Base-by-base conservation (phyloP, 805 yeast species). In the Cyberlindnera xishuangbannaensis region DNA sequence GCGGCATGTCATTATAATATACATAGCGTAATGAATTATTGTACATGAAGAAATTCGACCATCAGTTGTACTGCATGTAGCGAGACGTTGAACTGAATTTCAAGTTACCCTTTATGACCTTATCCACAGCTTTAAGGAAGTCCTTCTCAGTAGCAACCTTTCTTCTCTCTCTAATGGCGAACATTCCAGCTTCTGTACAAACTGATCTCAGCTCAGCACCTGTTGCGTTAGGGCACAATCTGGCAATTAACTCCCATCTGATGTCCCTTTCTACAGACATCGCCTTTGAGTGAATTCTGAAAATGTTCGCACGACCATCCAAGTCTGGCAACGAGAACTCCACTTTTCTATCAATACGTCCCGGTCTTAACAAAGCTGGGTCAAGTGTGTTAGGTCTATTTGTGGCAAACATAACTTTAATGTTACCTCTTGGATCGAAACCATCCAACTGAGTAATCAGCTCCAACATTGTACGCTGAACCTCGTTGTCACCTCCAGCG, bases 131-230 rank as follows among this genome's bases (percentile, higher is more conserved):
- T 49, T 90, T 87, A 52, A 92, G 68, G 71, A 92, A 92, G 61
- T 92, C 99, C 70, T 92, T 92, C 60, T 92, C 99, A 18, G 95
- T 82, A 24, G 98, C 97, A 27, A 92, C 96, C 68, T 92, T 92
- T 67, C 98, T 76, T 63, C 99, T 78, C 14, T 97, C 96, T 53
- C 99, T 78, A 36, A 92, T 92, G 28, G 99, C 98, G 69, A 88
- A 92, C 98, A 92, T 92, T 52, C 99, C 99, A 4, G 98, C 98
- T 62, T 92, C 99, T 2, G 98, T 92, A 62, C 98, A 92, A 13
- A 92, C 98, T 6, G 97, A 90, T 58, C 98, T 80, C 51, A 92
- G 71, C 66, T 92, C 98, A 4, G 99, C 99, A 61, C 99, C 99
- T 1, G 98, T 92, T 14, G 95, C 83, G 59, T 94, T 92, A 41